Conservation (phyloP, 2,329 filamentous ascomycete species). For the Lasiodiplodia citricola region DNA sequence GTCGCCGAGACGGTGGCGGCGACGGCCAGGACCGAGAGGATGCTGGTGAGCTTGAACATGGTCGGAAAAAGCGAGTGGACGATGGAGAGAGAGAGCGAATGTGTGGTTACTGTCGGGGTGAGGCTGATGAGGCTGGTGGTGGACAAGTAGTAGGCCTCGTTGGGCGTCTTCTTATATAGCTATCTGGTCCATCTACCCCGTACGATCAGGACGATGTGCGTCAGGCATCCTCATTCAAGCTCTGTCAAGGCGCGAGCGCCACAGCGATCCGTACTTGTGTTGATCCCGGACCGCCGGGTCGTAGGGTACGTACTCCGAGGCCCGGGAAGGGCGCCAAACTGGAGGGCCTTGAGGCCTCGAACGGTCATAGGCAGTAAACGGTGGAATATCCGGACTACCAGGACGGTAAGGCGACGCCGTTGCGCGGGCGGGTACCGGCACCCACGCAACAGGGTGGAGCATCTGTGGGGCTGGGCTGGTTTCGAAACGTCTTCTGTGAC, state of each 20-base stretch:
- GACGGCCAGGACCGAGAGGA: conserved; percentile 29
- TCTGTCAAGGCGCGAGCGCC: background rate
- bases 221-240: background rate
- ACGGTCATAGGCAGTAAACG: background rate
- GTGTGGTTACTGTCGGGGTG: background rate
- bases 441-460: background rate
- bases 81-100: background rate
- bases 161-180: background rate
- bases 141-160: background rate
- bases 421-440: background rate
- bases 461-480: conserved; percentile 3
- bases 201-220: background rate
- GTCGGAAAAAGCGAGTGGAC: background rate
- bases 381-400: background rate
- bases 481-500: conserved; percentile 8
- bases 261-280: background rate
- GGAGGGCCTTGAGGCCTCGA: conserved; percentile 7
- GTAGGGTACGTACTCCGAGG: conserved; percentile 2
- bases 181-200: background rate
- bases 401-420: background rate
- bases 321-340: too few species aligned
- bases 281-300: background rate
- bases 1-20: conserved; percentile 35
- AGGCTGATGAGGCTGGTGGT: background rate
- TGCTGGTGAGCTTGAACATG: conserved; percentile 14